A percentile compares a stretch with the other conserved stretches of the same genome.
Evolutionary conservation across 768 basidiomycete species (phyloP).

Genomic region (Suillus sp.): DNA sequence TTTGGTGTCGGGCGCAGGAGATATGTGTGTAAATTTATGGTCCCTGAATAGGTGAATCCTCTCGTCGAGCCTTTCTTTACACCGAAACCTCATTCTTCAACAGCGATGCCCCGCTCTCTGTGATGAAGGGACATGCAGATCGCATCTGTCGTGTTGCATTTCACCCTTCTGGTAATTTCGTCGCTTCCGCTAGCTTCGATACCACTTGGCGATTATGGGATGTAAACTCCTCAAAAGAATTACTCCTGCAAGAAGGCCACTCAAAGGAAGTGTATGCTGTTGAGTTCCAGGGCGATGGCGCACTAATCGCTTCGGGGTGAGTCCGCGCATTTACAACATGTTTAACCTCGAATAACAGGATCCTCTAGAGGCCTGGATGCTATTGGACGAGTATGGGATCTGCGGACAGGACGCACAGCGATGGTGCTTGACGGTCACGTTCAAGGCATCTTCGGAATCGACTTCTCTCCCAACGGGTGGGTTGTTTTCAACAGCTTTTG

Average conservation of each 20-base stretch:
- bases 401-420: slow-evolving; percentile 91
- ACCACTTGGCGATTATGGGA: slow-evolving; percentile 99
- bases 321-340: slow-evolving; percentile 25
- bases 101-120: slow-evolving; percentile 85
- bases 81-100: slow-evolving; percentile 12
- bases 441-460: slow-evolving; percentile 86
- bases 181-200: slow-evolving; percentile 95
- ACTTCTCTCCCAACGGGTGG: slow-evolving; percentile 95
- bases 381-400: slow-evolving; percentile 96
- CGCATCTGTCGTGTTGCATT: slow-evolving; percentile 94
- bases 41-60: slow-evolving; percentile 71
- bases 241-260: slow-evolving; percentile 94
- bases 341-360: background rate
- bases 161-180: slow-evolving; percentile 92
- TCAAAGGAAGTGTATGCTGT: slow-evolving; percentile 95
- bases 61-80: background rate
- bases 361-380: slow-evolving; percentile 84
- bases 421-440: slow-evolving; percentile 99
- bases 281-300: slow-evolving; percentile 96
- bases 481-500: slow-evolving; percentile 27
- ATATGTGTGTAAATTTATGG: slow-evolving; percentile 87
- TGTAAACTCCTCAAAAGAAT: slow-evolving; percentile 74
- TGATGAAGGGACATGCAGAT: slow-evolving; percentile 85
- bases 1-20: slow-evolving; percentile 89
- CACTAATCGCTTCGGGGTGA: slow-evolving; percentile 90